Conservation (phyloP, 129 eudicot genomes). For the Artemisia annua region DNA sequence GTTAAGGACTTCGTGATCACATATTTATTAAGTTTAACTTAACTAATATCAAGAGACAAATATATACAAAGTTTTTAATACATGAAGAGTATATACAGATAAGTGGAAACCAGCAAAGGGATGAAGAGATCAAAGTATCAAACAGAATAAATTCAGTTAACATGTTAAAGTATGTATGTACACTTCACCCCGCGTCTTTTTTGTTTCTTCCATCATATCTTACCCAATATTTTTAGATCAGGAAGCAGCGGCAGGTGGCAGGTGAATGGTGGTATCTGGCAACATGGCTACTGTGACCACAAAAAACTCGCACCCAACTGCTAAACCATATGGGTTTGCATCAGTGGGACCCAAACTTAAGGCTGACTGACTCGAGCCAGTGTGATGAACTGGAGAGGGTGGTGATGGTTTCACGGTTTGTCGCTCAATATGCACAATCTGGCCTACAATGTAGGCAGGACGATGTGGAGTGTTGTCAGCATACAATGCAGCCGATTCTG, state of each 20-base stretch:
- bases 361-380: slow-evolving; percentile 37
- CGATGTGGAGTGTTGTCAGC: slow-evolving; percentile 67
- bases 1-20: no score
- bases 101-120: slow-evolving; percentile 8
- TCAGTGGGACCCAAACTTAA: slow-evolving; percentile 30
- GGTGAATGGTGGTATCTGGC: slow-evolving; percentile 72
- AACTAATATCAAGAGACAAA: background rate
- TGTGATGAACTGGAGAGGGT: slow-evolving; percentile 7
- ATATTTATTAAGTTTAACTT: no score
- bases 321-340: slow-evolving; percentile 68
- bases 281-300: slow-evolving; percentile 97
- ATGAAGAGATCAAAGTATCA: slow-evolving; percentile 8
- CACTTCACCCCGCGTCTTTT: slow-evolving; percentile 22
- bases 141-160: slow-evolving; percentile 31
- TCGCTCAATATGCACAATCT: slow-evolving; percentile 85
- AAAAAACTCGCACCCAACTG: slow-evolving; percentile 89
- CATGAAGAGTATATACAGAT: slow-evolving; percentile 31
- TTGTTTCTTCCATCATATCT: slow-evolving; percentile 95
- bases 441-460: slow-evolving; percentile 85
- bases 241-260: slow-evolving; percentile 74
- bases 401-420: slow-evolving; percentile 45
- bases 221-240: slow-evolving; percentile 46
- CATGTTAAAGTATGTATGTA: slow-evolving; percentile 47
- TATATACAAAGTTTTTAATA: slow-evolving; percentile 29
- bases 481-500: slow-evolving; percentile 84